phyloP scores from a whole-genome alignment of 208 protist genomes.

The Phytomonas francai region DNA sequence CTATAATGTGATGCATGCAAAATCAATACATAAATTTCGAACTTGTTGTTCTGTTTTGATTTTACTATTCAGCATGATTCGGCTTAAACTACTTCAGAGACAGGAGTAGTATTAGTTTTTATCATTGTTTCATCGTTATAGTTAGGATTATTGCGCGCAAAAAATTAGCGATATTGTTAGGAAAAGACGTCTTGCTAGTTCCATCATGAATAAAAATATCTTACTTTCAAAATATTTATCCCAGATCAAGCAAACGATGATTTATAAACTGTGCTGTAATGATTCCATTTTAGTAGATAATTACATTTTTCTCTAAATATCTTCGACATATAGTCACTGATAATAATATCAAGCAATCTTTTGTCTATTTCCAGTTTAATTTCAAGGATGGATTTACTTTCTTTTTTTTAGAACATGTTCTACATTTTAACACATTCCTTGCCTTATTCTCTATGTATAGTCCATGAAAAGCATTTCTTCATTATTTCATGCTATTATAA shows the following conservation, averaged over 20 bases:
- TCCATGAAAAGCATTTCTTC: background rate
- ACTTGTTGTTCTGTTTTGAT: background rate
- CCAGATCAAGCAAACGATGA: background rate
- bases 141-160: background rate
- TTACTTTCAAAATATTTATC: background rate
- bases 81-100: background rate
- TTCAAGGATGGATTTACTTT: background rate
- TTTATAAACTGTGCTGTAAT: background rate
- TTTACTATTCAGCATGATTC: background rate
- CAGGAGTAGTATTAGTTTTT: background rate
- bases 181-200: background rate
- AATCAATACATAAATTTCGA: background rate
- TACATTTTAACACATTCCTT: background rate
- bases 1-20: background rate
- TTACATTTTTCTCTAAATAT: constrained; percentile 9
- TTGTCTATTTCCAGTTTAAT: background rate
- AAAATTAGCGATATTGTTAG: background rate
- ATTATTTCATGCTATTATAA: constrained; percentile 1
- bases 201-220: background rate
- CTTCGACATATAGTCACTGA: background rate
- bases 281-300: constrained; percentile 1
- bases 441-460: background rate
- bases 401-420: background rate
- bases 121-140: background rate
- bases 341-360: background rate